phyloP scores from a whole-genome alignment of 768 basidiomycete species.

The Podaxis sp. region DNA sequence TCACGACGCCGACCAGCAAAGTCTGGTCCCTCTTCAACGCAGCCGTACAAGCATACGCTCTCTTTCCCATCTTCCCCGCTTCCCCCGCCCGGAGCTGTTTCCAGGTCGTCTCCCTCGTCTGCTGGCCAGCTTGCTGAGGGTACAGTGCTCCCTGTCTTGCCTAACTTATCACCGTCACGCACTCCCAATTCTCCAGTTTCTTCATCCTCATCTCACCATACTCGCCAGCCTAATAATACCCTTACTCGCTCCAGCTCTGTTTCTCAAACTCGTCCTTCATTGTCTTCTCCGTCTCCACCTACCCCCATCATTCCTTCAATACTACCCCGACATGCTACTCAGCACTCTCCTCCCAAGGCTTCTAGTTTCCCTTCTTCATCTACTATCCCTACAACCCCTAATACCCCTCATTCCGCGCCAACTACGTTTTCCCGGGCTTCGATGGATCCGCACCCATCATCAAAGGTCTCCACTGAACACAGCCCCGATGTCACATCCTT shows the following conservation, averaged over 20 bases:
- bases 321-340: constrained; percentile 9
- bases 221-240: not conserved
- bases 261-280: not conserved
- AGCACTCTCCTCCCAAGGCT: not conserved
- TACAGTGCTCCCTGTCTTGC: not conserved
- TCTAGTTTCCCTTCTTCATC: not conserved
- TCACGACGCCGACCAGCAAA: not conserved
- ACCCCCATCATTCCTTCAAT: constrained; percentile 9
- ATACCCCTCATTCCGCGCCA: not conserved
- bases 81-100: no score
- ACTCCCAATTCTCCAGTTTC: constrained; percentile 4
- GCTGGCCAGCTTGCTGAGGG: not conserved
- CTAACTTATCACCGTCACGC: not conserved
- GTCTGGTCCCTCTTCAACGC: not conserved
- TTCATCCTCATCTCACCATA: not conserved
- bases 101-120: not conserved
- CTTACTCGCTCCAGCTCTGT: not conserved
- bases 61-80: not conserved
- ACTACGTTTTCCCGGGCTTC: not conserved
- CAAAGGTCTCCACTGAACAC: not conserved
- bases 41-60: not conserved
- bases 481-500: not conserved
- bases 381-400: not conserved
- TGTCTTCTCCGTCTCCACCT: constrained; percentile 9
- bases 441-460: not conserved